A percentile compares a stretch with the other conserved stretches of the same genome.
These are phyloP conservation scores for Cordyceps cateniannulata DNA, from an alignment of 2,329 filamentous ascomycete genomes.

Conservation along the genomic window DNA sequence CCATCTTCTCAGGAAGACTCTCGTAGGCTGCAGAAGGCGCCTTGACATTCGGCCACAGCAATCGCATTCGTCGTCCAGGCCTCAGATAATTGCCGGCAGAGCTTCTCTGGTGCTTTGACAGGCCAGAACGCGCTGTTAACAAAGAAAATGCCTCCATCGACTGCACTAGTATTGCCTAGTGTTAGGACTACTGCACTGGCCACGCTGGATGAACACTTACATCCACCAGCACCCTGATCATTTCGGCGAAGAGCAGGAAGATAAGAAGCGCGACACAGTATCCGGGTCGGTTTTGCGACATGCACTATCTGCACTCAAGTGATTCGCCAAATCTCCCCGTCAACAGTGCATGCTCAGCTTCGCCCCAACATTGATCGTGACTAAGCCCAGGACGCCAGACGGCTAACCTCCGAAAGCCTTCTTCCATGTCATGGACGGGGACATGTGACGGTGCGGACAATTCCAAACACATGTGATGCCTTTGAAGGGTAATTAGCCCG, in stretches of 20 bases:
- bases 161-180: conserved; percentile 2
- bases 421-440: background rate
- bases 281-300: background rate
- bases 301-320: background rate
- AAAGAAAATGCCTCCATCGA: background rate
- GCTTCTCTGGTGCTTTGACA: background rate
- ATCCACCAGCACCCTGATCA: conserved; percentile 1
- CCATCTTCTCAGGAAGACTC: background rate
- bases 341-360: background rate
- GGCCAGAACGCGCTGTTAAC: background rate
- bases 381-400: background rate
- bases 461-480: background rate
- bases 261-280: background rate
- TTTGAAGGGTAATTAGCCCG: background rate
- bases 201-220: background rate
- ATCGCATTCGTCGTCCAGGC: background rate
- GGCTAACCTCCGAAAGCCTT: background rate
- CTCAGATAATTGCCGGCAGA: background rate
- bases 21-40: background rate
- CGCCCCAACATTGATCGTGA: background rate
- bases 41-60: background rate
- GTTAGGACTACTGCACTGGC: background rate
- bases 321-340: background rate
- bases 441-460: background rate
- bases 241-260: background rate